Base-by-base conservation (phyloP, 495 filamentous ascomycete genomes). In the Penicillium antarcticum region DNA sequence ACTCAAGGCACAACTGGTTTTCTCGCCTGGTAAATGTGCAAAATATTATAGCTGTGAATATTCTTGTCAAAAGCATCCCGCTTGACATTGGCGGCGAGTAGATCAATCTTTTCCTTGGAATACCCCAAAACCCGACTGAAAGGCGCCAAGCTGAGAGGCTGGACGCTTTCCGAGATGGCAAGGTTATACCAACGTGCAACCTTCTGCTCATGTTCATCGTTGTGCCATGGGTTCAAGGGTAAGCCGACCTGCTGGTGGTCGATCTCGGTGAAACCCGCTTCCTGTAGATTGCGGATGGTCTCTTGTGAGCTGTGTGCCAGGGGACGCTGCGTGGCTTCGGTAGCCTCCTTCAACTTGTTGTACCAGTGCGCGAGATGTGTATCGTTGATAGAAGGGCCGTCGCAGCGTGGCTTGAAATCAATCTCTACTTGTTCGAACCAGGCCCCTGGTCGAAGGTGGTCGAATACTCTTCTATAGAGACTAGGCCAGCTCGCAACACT, bases 381-480 rank as follows among this genome's bases (percentile, higher is more conserved):
- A 1, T 29, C 26, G 60, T 35, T 80, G 67, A 60, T 83, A 50
- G 64, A 80, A n/a, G 80, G 78, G 57, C 91, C 86, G 48, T 92
- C 88, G 52, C 83, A 88, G 21, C 83, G 86, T n/a, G 89, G 89
- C 19, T 79, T 71, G 42, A 87, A 83, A 65, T 97, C 91, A 29
- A 97, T 88, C 63, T 97, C 92, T n/a, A 96, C 83, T 47, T 96
- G 91, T 68, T 97, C 92, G 40, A 96, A 74, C 68, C 80, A 84
- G 10, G 89, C 91, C 4, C 87, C 84, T 9, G 92, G 89, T 52
- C 81, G 86, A n/a, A 96, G 79, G 57, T 96, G 91, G 35, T 85
- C 84, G 58, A 84, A 86, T 16, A 86, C 72, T 48, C 84, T 84
- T 51, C 68, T 69, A 65, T 96, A 96, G 26, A 95, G 69, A 45